Percentiles rank a stretch among this genome's conserved stretches.
Evolutionary conservation across 257 asterid genomes (phyloP).

Genomic region (Jasminum sambac): DNA sequence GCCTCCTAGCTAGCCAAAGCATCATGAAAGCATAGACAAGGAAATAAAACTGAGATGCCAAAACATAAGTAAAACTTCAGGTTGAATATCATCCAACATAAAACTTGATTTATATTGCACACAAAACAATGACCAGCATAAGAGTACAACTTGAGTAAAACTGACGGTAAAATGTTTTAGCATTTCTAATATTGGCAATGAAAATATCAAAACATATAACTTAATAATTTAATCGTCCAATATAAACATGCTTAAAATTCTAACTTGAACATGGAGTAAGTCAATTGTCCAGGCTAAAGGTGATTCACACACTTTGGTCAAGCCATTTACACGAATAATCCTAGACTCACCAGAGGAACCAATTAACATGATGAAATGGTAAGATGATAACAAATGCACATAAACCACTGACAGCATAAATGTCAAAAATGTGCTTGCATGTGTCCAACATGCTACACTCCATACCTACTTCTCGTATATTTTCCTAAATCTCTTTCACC

Average conservation of each 20-base stretch:
- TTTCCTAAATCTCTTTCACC: not conserved
- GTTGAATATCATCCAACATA: not conserved
- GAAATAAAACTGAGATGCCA: not conserved
- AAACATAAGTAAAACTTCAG: not conserved
- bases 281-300: not conserved
- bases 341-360: not conserved
- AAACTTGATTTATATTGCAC: not conserved
- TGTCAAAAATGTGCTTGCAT: not conserved
- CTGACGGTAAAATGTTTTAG: not conserved
- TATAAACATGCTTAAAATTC: not conserved
- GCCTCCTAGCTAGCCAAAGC: slow-evolving; percentile 8
- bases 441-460: not conserved
- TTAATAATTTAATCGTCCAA: not conserved
- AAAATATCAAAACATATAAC: not conserved
- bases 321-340: not conserved
- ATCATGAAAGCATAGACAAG: not conserved
- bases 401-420: not conserved
- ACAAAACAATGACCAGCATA: not conserved
- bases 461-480: not conserved
- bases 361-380: not conserved
- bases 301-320: not conserved
- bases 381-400: not conserved
- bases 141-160: not conserved
- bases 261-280: not conserved
- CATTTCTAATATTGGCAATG: not conserved